Percentiles rank a stretch among this genome's conserved stretches.
These are phyloP conservation scores for Nemania serpens DNA, from an alignment of 2,329 filamentous ascomycete genomes.

Conservation along the genomic window DNA sequence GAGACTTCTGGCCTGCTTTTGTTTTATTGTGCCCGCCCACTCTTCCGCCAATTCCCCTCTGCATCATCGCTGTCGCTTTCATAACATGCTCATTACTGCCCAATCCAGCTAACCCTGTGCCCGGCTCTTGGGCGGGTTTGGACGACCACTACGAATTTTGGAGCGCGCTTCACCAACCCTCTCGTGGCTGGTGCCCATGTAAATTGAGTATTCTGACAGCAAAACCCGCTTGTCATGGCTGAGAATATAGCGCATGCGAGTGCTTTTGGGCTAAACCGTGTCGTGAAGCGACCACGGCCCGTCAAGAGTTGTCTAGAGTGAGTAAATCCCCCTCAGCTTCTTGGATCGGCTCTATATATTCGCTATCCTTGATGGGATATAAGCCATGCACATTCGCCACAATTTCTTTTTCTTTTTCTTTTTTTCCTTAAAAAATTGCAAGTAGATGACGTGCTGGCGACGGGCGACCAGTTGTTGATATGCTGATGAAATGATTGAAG, in stretches of 20 bases:
- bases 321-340: constrained; percentile 9
- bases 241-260: constrained; percentile 23
- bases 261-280: constrained; percentile 16
- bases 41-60: neutral
- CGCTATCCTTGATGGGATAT: neutral
- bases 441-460: neutral
- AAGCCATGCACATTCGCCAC: too few species aligned
- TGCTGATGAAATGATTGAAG: constrained; percentile 35
- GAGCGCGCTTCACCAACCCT: neutral
- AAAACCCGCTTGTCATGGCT: constrained; percentile 12
- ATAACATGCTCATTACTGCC: constrained; percentile 1
- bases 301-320: constrained; percentile 38
- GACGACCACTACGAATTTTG: neutral
- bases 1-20: neutral
- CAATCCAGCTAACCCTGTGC: neutral
- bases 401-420: neutral
- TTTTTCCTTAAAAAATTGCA: too few species aligned
- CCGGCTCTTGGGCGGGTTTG: neutral
- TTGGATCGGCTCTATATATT: neutral
- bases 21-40: too few species aligned
- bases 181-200: neutral
- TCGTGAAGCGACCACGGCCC: constrained; percentile 38
- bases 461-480: neutral
- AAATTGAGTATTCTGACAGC: neutral
- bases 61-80: neutral